Conservation (phyloP, 352 stramenopile species). For the Detonula confervacea region DNA sequence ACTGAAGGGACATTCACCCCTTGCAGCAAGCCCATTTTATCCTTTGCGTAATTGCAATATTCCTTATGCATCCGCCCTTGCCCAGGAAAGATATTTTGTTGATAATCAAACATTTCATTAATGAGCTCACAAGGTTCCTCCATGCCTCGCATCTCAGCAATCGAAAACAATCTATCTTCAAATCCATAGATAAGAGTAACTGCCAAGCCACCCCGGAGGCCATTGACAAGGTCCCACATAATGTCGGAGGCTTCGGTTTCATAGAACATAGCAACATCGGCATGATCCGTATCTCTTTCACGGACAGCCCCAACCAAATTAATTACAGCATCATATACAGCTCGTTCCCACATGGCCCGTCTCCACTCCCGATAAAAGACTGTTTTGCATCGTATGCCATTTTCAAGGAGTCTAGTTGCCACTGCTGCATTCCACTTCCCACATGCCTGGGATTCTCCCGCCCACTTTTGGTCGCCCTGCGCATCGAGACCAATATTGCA, state of each 20-base stretch:
- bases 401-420: constrained; percentile 59
- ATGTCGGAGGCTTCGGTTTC: constrained; percentile 81
- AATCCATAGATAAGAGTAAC: constrained; percentile 83
- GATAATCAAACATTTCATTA: constrained; percentile 75
- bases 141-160: constrained; percentile 62
- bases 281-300: constrained; percentile 65
- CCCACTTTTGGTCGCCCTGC: constrained; percentile 72
- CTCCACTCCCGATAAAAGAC: constrained; percentile 83
- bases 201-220: constrained; percentile 69
- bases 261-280: constrained; percentile 78
- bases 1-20: constrained; percentile 54
- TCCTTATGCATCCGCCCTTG: constrained; percentile 60
- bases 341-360: constrained; percentile 80
- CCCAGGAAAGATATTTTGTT: constrained; percentile 63
- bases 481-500: constrained; percentile 60
- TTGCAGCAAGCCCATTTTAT: constrained; percentile 61
- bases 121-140: constrained; percentile 67
- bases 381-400: constrained; percentile 66
- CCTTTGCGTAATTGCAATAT: constrained; percentile 79
- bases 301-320: constrained; percentile 75
- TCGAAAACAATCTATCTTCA: constrained; percentile 80
- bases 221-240: constrained; percentile 76
- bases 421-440: constrained; percentile 81
- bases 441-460: constrained; percentile 71
- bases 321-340: constrained; percentile 71